phyloP scores from a whole-genome alignment of 2,329 filamentous ascomycete genomes.

The Fusarium sp. region DNA sequence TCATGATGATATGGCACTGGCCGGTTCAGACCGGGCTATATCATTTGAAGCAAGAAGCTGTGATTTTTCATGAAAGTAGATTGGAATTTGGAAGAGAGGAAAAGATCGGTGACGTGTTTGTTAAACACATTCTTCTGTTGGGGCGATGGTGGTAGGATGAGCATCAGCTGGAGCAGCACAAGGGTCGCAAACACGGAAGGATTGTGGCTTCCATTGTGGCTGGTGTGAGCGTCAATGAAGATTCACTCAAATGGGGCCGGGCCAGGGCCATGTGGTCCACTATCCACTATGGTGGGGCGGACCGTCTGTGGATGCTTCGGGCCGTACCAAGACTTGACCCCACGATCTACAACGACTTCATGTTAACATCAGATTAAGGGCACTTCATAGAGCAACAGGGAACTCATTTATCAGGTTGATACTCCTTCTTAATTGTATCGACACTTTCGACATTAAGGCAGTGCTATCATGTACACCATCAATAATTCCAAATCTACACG shows the following conservation, averaged over 20 bases:
- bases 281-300: neutral
- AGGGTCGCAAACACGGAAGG: slow-evolving; percentile 12
- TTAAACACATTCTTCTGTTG: slow-evolving; percentile 33
- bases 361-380: neutral
- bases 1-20: slow-evolving; percentile 45
- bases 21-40: slow-evolving; percentile 2
- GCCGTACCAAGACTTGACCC: neutral
- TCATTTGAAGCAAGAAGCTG: neutral
- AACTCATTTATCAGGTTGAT: neutral
- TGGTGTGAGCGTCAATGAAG: neutral
- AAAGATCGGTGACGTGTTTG: slow-evolving; percentile 30
- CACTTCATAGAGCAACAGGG: neutral
- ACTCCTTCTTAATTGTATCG: fast-evolving
- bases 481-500: neutral
- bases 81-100: neutral
- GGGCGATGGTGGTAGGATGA: slow-evolving; percentile 15
- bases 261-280: neutral
- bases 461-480: fast-evolving
- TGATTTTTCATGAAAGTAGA: neutral
- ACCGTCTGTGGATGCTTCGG: neutral
- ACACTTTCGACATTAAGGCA: fast-evolving
- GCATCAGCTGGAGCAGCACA: slow-evolving; percentile 5
- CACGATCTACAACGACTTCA: slow-evolving; percentile 1
- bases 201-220: slow-evolving; percentile 26
- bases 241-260: neutral